phyloP scores from a whole-genome alignment of 805 yeast species.

The Lipomyces yamadae region DNA sequence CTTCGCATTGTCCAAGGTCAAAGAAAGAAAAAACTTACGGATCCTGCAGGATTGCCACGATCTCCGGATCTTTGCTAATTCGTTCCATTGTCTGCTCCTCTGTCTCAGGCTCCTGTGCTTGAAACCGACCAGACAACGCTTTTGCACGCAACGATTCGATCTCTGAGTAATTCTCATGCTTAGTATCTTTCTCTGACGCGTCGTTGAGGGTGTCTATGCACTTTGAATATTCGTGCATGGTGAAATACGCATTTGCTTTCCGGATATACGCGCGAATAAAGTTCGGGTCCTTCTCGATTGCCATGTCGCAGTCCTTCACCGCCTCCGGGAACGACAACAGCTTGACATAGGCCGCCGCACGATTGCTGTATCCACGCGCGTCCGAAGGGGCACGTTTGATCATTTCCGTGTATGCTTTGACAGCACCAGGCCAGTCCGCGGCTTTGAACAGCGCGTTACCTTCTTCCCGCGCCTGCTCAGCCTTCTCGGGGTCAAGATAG shows the following conservation, averaged over 20 bases:
- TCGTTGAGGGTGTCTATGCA: conserved; percentile 79
- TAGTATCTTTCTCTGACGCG: conserved; percentile 77
- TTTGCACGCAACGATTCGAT: conserved; percentile 67
- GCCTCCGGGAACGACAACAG: conserved; percentile 98
- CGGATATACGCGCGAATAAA: conserved; percentile 95
- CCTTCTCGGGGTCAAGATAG: conserved; percentile 86
- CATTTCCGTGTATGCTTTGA: conserved; percentile 93
- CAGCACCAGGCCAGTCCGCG: conserved; percentile 97
- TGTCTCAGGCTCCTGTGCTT: conserved; percentile 82
- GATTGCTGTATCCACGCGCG: conserved; percentile 94
- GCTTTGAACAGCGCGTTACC: conserved; percentile 89
- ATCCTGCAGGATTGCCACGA: conserved; percentile 83
- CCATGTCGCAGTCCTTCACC: conserved; percentile 85
- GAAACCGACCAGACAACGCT: conserved; percentile 79
- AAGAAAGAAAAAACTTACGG: conserved; percentile 50
- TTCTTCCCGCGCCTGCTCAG: conserved; percentile 90
- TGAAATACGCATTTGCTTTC: conserved; percentile 92
- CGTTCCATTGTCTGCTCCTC: conserved; percentile 93
- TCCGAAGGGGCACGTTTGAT: conserved; percentile 95
- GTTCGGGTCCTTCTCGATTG: conserved; percentile 83
- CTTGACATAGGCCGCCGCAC: conserved; percentile 96
- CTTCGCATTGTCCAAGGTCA: background rate
- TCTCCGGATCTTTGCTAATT: conserved; percentile 91
- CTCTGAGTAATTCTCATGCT: conserved; percentile 63
- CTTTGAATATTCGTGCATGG: conserved; percentile 82